A percentile compares a stretch with the other conserved stretches of the same genome.
Evolutionary conservation across 1,284 basidiomycete genomes (phyloP).

Genomic region (Exobasidium rhododendri): DNA sequence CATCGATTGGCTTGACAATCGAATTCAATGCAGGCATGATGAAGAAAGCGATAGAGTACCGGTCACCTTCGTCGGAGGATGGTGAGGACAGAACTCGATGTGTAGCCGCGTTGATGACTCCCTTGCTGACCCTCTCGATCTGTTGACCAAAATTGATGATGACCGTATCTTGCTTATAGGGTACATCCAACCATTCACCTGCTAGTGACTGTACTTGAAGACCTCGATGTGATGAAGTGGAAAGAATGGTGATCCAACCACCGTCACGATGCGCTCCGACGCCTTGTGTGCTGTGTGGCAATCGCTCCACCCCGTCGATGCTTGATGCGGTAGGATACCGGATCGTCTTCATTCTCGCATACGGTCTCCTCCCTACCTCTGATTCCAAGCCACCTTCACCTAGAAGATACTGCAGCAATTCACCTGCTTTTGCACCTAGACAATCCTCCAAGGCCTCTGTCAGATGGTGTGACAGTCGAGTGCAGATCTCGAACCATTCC

Average conservation of each 20-base stretch:
- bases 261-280: constrained; percentile 47
- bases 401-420: constrained; percentile 25
- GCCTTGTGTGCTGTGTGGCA: constrained; percentile 29
- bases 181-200: constrained; percentile 39
- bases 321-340: constrained; percentile 30
- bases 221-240: constrained; percentile 28
- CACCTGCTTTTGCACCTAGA: constrained; percentile 22
- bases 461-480: constrained; percentile 23
- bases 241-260: constrained; percentile 36
- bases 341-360: constrained; percentile 44
- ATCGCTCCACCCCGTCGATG: constrained; percentile 32
- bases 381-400: constrained; percentile 11
- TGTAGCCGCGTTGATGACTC: constrained; percentile 40
- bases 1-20: constrained; percentile 15
- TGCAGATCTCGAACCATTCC: constrained; percentile 28
- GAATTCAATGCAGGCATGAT: constrained; percentile 33
- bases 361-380: constrained; percentile 22
- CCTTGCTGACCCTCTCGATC: constrained; percentile 34
- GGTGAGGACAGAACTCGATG: constrained; percentile 31
- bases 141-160: constrained; percentile 51
- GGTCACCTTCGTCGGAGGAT: not conserved
- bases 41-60: constrained; percentile 38
- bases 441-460: constrained; percentile 39
- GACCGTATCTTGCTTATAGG: constrained; percentile 23
- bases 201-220: constrained; percentile 37